Percentiles rank a stretch among this genome's conserved stretches.
phyloP scores from a whole-genome alignment of 192 early-diverging fungal genomes.

The Podila minutissima region DNA sequence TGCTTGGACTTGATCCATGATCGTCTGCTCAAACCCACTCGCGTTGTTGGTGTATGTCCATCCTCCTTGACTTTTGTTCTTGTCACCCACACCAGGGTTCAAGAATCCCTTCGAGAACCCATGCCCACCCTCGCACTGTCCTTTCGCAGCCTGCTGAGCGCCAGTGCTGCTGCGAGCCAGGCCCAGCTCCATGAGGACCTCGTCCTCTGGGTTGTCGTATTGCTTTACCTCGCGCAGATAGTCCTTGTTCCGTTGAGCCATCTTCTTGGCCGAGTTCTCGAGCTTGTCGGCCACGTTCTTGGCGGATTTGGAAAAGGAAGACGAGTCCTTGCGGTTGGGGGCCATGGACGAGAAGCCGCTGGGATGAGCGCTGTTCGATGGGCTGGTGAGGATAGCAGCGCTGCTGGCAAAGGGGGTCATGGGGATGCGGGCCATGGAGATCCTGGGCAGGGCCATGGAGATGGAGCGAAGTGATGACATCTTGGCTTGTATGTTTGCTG shows the following conservation, averaged over 20 bases:
- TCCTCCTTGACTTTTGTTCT: not conserved
- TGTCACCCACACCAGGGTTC: not conserved
- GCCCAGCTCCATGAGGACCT: constrained; percentile 25
- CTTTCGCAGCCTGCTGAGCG: not conserved
- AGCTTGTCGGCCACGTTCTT: constrained; percentile 9
- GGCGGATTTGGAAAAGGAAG: constrained; percentile 14
- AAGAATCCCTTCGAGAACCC: not conserved
- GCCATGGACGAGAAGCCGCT: constrained; percentile 32
- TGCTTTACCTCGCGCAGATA: constrained; percentile 46
- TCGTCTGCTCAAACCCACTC: constrained; percentile 19
- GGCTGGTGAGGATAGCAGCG: not conserved
- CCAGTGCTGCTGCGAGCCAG: constrained; percentile 18
- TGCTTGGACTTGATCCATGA: constrained; percentile 22
- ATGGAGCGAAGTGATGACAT: constrained; percentile 19
- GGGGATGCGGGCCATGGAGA: constrained; percentile 45
- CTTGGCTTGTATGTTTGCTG: not conserved
- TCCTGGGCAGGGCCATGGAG: constrained; percentile 20
- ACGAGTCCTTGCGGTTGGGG: not conserved
- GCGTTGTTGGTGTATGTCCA: not conserved
- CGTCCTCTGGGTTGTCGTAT: constrained; percentile 33
- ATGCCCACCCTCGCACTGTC: not conserved
- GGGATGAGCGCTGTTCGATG: constrained; percentile 9
- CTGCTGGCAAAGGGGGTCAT: constrained; percentile 23
- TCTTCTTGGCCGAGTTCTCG: constrained; percentile 16
- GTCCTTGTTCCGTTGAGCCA: constrained; percentile 12